These are phyloP conservation scores for Dacryopinax primogenitus DNA, from an alignment of 768 basidiomycete genomes.

Conservation along the genomic window DNA sequence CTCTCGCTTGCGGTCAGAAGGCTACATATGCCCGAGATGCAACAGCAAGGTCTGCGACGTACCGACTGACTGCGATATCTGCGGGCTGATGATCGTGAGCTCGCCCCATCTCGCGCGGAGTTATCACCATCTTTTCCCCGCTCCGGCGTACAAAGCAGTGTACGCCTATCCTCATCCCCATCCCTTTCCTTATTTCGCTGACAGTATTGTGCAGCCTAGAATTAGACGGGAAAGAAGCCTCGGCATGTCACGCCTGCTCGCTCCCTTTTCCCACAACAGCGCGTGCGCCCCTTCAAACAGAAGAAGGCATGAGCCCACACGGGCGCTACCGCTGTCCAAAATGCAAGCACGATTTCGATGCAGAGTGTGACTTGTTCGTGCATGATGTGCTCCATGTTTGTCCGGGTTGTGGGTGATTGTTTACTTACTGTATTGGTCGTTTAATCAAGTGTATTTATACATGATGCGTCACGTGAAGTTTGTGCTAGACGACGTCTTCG, in stretches of 20 bases:
- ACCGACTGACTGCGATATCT: constrained; percentile 95
- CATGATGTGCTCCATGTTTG: constrained; percentile 94
- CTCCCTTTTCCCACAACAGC: constrained; percentile 42
- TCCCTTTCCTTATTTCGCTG: constrained; percentile 1
- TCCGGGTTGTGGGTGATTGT: constrained; percentile 36
- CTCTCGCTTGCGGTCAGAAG: constrained; percentile 78
- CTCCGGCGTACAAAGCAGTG: constrained; percentile 72
- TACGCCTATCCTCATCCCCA: constrained; percentile 33
- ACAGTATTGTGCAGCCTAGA: constrained; percentile 26
- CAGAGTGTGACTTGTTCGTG: constrained; percentile 91
- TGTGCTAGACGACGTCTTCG: neutral
- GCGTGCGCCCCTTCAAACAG: constrained; percentile 17
- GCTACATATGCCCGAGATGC: constrained; percentile 91
- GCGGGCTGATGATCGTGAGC: constrained; percentile 94
- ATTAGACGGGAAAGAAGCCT: constrained; percentile 27
- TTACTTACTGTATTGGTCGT: neutral
- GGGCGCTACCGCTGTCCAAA: constrained; percentile 84
- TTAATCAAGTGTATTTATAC: neutral
- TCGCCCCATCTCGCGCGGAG: constrained; percentile 94
- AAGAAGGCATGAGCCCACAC: constrained; percentile 65
- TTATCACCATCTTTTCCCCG: constrained; percentile 91
- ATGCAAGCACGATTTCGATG: constrained; percentile 78
- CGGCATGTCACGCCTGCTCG: constrained; percentile 67
- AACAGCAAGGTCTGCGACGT: constrained; percentile 90
- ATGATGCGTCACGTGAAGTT: neutral